phyloP scores from a whole-genome alignment of 2,329 filamentous ascomycete species.

The Ophiostoma fasciatum region DNA sequence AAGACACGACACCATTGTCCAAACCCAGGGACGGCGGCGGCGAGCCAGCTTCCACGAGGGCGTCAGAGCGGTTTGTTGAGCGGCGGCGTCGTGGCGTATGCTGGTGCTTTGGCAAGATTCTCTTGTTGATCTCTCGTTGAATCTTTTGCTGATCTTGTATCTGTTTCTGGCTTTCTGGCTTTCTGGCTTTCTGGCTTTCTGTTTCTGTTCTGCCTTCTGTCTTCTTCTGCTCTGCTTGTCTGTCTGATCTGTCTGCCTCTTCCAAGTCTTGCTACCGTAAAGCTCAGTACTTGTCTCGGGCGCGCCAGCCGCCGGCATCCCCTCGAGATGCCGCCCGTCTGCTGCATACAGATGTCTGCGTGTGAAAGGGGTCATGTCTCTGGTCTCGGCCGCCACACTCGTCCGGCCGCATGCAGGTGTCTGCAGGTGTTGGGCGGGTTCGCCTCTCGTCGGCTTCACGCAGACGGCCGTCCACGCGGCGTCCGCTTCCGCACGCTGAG shows the following conservation, averaged over 20 bases:
- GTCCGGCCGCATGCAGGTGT: no score
- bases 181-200: constrained; percentile 1
- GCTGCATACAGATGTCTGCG: constrained; percentile 10
- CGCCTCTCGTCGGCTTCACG: constrained; percentile 23
- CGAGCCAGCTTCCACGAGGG: no score
- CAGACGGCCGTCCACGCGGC: constrained; percentile 15
- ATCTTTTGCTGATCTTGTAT: constrained; percentile 12
- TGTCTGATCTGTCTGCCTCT: constrained; percentile 11
- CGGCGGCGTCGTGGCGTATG: neutral
- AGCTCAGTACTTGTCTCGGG: constrained; percentile 49
- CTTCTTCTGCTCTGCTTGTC: neutral
- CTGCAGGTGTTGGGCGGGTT: constrained; percentile 9
- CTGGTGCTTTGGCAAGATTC: neutral
- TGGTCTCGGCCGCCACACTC: constrained; percentile 18
- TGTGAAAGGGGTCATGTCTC: no score
- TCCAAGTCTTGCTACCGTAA: constrained; percentile 45
- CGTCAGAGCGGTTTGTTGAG: no score
- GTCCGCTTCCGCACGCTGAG: no score
- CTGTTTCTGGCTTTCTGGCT: constrained; percentile 3
- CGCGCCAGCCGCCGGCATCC: constrained; percentile 33
- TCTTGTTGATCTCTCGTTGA: constrained; percentile 18
- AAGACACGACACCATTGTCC: neutral
- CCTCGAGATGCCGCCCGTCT: constrained; percentile 17
- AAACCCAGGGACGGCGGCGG: no score
- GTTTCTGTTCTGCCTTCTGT: constrained; percentile 3